Evolutionary conservation across 2,329 filamentous ascomycete genomes (phyloP), one percentile per base, ranked within the genome.

Genomic region (Penicillium corylophilum): DNA sequence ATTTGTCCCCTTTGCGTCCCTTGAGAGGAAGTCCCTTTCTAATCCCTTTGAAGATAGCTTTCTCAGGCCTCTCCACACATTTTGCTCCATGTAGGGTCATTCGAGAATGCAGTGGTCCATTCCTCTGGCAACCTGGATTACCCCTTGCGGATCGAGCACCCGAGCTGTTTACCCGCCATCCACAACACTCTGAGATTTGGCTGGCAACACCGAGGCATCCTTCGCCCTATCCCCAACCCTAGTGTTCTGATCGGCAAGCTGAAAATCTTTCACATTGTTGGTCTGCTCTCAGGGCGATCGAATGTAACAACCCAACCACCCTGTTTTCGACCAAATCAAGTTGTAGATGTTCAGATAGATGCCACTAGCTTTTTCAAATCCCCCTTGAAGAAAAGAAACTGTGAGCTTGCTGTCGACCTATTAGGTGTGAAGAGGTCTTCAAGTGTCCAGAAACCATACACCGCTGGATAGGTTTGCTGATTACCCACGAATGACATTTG

Each of bases 41-140:
- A 26, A n/a, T 24, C 39, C 23, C 39, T 26, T 41, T n/a, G 6
- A 7, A 9, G 13, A n/a, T 26, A 23, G 13, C 12, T 26, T 24
- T 8, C 7, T 41, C 7, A 5, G 16, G 20, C 5, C 5, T 41
- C 20, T 41, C 13, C 39, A 41, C 13, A 16, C 6, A 16, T 24
- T 41, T 41, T 26, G 13, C 5, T 41, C 39, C 20, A 44, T 42
- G 24, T 20, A 54, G 51, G 51, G 51, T 35, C 46, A 40, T 31
- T 47, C 31, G 50, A 44, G 51, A 38, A 54, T 47, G 51, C 47
- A 5, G 40, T 16, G 18, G 26, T 5, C 13, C 26, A 50, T 54
- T 44, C 31, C 47, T 22, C 44, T 54, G 22, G 51, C 46, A 54
- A 50, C 47, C 44, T 44, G 50, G 15, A 28, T 10, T 44, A 23